Evolutionary conservation across 2,329 filamentous ascomycete genomes (phyloP), one percentile per base, ranked within the genome.

Genomic region (Diaporthe sp.): DNA sequence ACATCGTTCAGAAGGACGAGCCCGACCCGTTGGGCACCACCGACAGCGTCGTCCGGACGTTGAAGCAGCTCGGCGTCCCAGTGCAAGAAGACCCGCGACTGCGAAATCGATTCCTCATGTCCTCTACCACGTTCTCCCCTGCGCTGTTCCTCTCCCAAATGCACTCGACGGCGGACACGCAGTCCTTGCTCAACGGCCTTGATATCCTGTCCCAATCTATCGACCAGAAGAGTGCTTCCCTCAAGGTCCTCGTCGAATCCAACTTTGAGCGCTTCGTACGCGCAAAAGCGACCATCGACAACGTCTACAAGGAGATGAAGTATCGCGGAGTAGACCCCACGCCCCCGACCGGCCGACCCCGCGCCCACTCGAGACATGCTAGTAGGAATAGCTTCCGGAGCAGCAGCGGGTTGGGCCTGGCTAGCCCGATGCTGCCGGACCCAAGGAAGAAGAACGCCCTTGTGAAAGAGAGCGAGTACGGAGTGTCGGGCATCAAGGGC

Each of bases 181-280:
- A 95, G 79, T 91, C 92, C 61, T 88, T 99, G 1, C 88, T 98
- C 17, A 88, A 91, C 67, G 97, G 97, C 4, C 90, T 99, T 28
- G 94, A 98, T 79, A 92, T 94, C 75, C 90, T 99, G 28, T 97
- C 95, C 25, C 91, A 91, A 77, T 98, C 96, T 0, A 99, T 99
- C 81, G 97, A 98, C 81, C 95, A 98, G 85, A 99, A 99, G 84
- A 98, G 96, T 0, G 97, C 96, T 0, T 98, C 96, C 5, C 90
- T 99, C 77, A 99, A 99, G 83, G 94, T 98, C 15, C 89, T 99
- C 25, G 97, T 99, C 34, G 97, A 99, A 84, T 96, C 95, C 78
- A 99, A 99, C 83, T 99, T 99, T 82, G 97, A 99, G 85, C 94
- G 96, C 78, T 99, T 99, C 86, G 97, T 99, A 74, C 94, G 95